Conservation (phyloP, 805 yeast genomes). For the Candida germanica region DNA sequence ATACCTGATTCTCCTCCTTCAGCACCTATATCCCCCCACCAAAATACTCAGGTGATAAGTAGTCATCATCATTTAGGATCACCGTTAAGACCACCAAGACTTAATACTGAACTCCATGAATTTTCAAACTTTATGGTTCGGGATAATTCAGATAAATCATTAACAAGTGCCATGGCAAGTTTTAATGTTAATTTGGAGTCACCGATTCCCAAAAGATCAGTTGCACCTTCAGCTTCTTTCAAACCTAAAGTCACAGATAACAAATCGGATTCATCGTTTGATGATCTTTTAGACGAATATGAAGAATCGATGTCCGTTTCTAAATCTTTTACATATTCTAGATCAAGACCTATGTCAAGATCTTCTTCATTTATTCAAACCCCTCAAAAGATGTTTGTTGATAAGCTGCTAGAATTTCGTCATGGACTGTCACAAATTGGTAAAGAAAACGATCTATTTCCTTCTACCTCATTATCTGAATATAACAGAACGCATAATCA, state of each 20-base stretch:
- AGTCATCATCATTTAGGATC: conserved; percentile 1
- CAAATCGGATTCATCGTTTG: conserved; percentile 31
- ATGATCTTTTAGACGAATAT: conserved; percentile 42
- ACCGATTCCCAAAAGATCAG: conserved; percentile 15
- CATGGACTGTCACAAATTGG: not conserved
- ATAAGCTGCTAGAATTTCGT: conserved; percentile 2
- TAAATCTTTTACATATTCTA: conserved; percentile 19
- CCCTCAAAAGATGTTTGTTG: conserved; percentile 9
- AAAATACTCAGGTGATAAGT: conserved; percentile 6
- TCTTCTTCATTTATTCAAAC: conserved; percentile 14
- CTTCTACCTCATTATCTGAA: conserved; percentile 35
- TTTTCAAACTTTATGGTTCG: conserved; percentile 2
- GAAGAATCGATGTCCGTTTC: conserved; percentile 39
- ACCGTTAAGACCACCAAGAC: conserved; percentile 4
- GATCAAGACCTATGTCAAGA: conserved; percentile 21
- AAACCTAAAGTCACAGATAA: conserved; percentile 8
- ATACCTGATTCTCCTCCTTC: conserved; percentile 46
- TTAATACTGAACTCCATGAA: conserved; percentile 1
- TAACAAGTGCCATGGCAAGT: conserved; percentile 30
- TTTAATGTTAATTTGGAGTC: conserved; percentile 17
- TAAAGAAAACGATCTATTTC: conserved; percentile 20
- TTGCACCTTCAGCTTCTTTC: not conserved
- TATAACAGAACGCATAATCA: conserved; percentile 25
- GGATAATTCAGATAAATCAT: conserved; percentile 19
- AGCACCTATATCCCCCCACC: conserved; percentile 38